Percentiles rank a stretch among this genome's conserved stretches.
Evolutionary conservation across 257 asterid species (phyloP).

Genomic region (Haberlea rhodopensis): DNA sequence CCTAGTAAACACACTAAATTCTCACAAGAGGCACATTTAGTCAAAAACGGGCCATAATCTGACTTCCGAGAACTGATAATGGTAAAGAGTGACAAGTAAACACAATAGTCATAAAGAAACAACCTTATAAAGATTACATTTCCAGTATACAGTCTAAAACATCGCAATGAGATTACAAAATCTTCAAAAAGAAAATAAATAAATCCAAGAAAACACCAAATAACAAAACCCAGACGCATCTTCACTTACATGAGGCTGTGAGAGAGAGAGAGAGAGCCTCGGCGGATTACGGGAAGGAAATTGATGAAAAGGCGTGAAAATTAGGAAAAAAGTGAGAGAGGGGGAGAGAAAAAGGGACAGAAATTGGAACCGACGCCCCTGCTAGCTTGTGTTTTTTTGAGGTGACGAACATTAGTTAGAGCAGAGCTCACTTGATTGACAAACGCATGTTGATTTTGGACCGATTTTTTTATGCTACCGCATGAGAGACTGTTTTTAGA

Average conservation of each 20-base stretch:
- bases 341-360: conserved; percentile 6
- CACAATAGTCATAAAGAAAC: neutral
- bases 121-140: neutral
- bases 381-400: conserved; percentile 36
- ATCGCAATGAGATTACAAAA: conserved; percentile 1
- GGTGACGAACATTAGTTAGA: conserved; percentile 42
- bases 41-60: conserved; percentile 4
- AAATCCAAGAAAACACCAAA: conserved; percentile 11
- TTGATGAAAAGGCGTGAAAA: neutral
- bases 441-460: conserved; percentile 36
- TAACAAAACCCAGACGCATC: no score
- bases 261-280: neutral
- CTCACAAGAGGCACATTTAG: conserved; percentile 5
- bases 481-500: no score
- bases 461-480: no score
- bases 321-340: neutral
- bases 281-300: neutral
- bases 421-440: conserved; percentile 28
- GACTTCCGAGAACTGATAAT: conserved; percentile 20
- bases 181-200: neutral
- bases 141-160: conserved; percentile 16
- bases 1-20: neutral
- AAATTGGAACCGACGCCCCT: no score
- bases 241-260: neutral
- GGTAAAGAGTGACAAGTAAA: conserved; percentile 10